A percentile compares a stretch with the other conserved stretches of the same genome.
phyloP scores from a whole-genome alignment of 2,329 filamentous ascomycete genomes.

The Xylaria sp. region DNA sequence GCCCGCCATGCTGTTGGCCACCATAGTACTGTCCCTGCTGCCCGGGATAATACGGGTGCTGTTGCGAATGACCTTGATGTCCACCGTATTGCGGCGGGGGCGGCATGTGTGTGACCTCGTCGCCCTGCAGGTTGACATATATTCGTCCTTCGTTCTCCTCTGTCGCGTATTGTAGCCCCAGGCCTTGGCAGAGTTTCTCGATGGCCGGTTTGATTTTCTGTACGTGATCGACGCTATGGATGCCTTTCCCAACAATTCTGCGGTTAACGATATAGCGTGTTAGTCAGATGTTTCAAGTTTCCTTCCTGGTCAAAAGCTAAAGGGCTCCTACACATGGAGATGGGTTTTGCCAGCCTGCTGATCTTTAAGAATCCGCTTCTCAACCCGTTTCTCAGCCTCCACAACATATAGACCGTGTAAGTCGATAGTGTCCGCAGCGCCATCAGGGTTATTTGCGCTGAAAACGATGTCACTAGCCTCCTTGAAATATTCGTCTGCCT shows the following conservation, averaged over 20 bases:
- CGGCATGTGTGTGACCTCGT: conserved; percentile 64
- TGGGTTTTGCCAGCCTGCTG: conserved; percentile 79
- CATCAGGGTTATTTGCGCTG: conserved; percentile 81
- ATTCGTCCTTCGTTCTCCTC: conserved; percentile 90
- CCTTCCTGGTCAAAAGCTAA: neutral
- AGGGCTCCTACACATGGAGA: conserved; percentile 75
- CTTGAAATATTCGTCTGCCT: conserved; percentile 89
- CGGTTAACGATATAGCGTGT: neutral
- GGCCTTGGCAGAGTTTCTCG: conserved; percentile 83
- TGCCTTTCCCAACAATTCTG: conserved; percentile 92
- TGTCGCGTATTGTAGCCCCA: conserved; percentile 84
- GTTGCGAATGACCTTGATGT: conserved; percentile 53
- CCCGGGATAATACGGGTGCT: conserved; percentile 55
- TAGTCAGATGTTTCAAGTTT: neutral
- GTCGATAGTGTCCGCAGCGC: conserved; percentile 80
- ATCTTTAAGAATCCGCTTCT: conserved; percentile 84
- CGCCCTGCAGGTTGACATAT: conserved; percentile 86
- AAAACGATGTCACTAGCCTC: conserved; percentile 96
- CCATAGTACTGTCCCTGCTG: conserved; percentile 53
- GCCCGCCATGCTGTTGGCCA: conserved; percentile 46
- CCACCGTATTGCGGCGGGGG: conserved; percentile 56
- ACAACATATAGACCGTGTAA: conserved; percentile 95
- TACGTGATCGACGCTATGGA: conserved; percentile 82
- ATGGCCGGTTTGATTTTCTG: conserved; percentile 97
- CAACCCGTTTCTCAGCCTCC: conserved; percentile 91